Percentiles rank a stretch among this genome's conserved stretches.
These are phyloP conservation scores for Colletotrichum costaricense DNA, from an alignment of 2,329 filamentous ascomycete species.

Conservation along the genomic window DNA sequence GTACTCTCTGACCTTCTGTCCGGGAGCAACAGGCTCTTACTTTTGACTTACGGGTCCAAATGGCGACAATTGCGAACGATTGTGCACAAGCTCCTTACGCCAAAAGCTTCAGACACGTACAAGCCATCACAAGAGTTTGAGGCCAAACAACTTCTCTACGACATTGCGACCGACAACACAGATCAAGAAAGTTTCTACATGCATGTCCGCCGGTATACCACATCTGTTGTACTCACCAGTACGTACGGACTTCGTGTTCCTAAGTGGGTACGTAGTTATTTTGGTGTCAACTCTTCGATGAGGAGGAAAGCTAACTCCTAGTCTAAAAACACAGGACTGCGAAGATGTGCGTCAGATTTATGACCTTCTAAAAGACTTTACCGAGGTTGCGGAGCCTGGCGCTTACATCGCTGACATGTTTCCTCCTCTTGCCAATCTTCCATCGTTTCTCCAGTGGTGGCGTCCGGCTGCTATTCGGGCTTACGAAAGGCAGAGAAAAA, in stretches of 20 bases:
- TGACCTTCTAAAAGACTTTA: neutral
- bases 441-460: neutral
- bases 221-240: neutral
- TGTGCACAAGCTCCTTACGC: neutral
- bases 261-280: neutral
- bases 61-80: neutral
- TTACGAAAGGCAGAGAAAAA: neutral
- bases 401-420: neutral
- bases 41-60: neutral
- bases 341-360: neutral
- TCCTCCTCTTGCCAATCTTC: neutral
- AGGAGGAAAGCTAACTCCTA: neutral
- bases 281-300: neutral
- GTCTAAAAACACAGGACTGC: neutral
- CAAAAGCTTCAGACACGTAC: neutral
- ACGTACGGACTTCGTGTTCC: neutral
- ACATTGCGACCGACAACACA: neutral
- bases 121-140: neutral
- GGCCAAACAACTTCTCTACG: neutral
- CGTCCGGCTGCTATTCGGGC: neutral
- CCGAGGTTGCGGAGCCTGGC: neutral
- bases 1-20: slow-evolving; percentile 1
- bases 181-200: neutral
- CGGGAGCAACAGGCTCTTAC: neutral
- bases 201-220: neutral